Evolutionary conservation across 2,329 filamentous ascomycete species (phyloP).

Genomic region (Metarhizium humberi): DNA sequence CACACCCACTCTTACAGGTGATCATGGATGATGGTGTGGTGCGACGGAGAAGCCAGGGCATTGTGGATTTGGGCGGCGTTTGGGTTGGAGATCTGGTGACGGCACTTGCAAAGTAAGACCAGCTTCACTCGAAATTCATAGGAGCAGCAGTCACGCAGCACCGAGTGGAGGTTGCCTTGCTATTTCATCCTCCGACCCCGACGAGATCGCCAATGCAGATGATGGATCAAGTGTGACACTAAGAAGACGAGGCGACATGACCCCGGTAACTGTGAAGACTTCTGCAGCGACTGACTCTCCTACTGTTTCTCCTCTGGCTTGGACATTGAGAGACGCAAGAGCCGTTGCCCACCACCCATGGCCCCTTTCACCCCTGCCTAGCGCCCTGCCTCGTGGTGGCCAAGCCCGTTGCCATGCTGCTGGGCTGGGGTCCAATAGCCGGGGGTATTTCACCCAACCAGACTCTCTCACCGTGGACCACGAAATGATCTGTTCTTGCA

Average conservation of each 20-base stretch:
- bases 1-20: not conserved
- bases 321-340: not conserved
- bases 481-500: not conserved
- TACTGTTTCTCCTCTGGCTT: not conserved
- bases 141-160: too few species aligned
- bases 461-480: conserved; percentile 3
- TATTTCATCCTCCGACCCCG: not conserved
- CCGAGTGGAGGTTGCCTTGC: not conserved
- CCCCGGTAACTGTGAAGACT: not conserved
- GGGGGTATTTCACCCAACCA: not conserved
- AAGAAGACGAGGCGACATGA: not conserved
- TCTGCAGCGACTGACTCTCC: not conserved
- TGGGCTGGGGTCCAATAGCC: not conserved
- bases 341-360: not conserved
- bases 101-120: not conserved
- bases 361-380: not conserved
- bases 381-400: not conserved
- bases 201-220: not conserved
- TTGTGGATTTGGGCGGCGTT: not conserved
- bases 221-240: not conserved
- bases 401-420: conserved; percentile 2
- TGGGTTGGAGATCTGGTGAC: not conserved
- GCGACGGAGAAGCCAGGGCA: not conserved
- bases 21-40: not conserved
- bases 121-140: not conserved